Evolutionary conservation across 2,329 filamentous ascomycete species (phyloP), one percentile per base, ranked within the genome.

Genomic region (Botryosphaeria dothidea): DNA sequence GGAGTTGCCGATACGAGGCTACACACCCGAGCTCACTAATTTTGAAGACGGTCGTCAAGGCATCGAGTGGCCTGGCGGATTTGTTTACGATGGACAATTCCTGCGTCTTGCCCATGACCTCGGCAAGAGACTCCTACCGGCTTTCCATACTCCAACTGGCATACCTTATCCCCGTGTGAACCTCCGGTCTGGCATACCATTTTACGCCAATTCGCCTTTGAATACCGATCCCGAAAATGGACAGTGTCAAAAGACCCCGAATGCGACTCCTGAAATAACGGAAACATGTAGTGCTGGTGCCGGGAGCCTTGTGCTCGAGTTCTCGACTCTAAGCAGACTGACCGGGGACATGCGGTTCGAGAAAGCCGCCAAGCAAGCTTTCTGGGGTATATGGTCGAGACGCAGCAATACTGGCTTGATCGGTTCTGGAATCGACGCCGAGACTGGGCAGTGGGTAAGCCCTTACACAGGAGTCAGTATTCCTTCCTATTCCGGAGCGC

Each of bases 261-360:
- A 80, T 11, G 78, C 77, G 17, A 74, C 79, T 8, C 77, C 80
- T 43, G 94, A 99, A 76, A 90, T 96, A 52, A 98, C 95, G 0
- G 95, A 98, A 79, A 99, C 93, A 0, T 99, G 95, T 79, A 97
- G 92, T 74, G 95, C 95, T 1, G 95, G 95, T 48, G 95, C 95
- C n/a, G 95, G 93, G 62, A 98, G 93, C 75, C 82, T 99, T 27
- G 92, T 97, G 2, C 85, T 99, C 1, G 95, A 99, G 74, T 97
- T 98, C 70, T 92, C 93, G 0, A 92, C 93, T 0, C 83, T 99
- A 52, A 97, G 93, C 72, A 87, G 95, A 25, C 82, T 99, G 52
- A 96, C 92, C 0, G 92, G 92, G 11, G 92, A 98, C 74, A 81
- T 85, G 9, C 87, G 91, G n/a, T 99, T 96, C 71, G 95, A 99